These are phyloP conservation scores for Penicillium simplicissimum DNA, from an alignment of 495 filamentous ascomycete genomes.

Conservation along the genomic window DNA sequence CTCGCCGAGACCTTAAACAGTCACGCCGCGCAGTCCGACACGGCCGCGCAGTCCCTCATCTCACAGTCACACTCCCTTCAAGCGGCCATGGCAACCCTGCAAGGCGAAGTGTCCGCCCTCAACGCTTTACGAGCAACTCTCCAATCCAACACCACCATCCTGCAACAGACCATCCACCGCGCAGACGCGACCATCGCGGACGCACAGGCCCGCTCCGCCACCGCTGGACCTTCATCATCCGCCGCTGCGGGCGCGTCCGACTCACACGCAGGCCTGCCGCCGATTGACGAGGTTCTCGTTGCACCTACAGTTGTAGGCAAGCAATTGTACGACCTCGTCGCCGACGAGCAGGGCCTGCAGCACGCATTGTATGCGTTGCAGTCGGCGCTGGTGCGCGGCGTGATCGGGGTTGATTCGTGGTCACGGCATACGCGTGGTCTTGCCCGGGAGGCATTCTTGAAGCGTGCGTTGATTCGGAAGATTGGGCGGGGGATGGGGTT, in stretches of 20 bases:
- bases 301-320: constrained; percentile 89
- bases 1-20: constrained; percentile 65
- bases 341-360: constrained; percentile 80
- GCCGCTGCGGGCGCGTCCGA: constrained; percentile 13
- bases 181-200: constrained; percentile 78
- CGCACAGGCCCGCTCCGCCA: constrained; percentile 49
- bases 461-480: constrained; percentile 86
- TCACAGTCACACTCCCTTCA: constrained; percentile 80
- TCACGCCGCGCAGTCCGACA: constrained; percentile 63
- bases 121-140: constrained; percentile 67
- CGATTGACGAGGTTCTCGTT: constrained; percentile 88
- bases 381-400: constrained; percentile 75
- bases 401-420: constrained; percentile 79
- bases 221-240: constrained; percentile 31
- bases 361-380: constrained; percentile 86
- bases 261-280: constrained; percentile 49
- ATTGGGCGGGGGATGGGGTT: constrained; percentile 84
- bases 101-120: constrained; percentile 70
- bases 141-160: constrained; percentile 71
- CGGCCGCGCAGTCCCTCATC: constrained; percentile 70
- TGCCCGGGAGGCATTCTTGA: constrained; percentile 86
- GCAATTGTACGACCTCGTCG: constrained; percentile 84
- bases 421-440: constrained; percentile 77
- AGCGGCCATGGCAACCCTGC: constrained; percentile 62
- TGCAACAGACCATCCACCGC: constrained; percentile 72